Percentiles rank a stretch among this genome's conserved stretches.
phyloP scores from a whole-genome alignment of 148 eudicot species.

The Diospyros kaki region DNA sequence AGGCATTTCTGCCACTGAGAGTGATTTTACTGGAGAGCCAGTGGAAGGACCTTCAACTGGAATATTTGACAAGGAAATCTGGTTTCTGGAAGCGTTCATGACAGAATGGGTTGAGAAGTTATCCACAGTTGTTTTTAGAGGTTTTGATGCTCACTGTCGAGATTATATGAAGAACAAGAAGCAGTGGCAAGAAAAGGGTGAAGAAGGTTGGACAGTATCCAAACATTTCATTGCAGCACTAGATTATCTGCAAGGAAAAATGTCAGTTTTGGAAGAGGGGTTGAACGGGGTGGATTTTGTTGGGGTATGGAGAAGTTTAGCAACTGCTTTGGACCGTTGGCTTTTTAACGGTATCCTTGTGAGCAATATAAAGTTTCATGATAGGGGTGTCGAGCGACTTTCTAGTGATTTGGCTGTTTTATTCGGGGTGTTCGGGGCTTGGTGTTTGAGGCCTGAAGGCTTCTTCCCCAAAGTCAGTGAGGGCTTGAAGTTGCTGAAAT shows the following conservation, averaged over 20 bases:
- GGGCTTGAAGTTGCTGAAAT: slow-evolving; percentile 63
- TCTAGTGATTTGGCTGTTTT: slow-evolving; percentile 61
- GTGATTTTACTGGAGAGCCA: slow-evolving; percentile 13
- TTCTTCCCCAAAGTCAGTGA: slow-evolving; percentile 76
- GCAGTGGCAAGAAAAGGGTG: slow-evolving; percentile 84
- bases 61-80: slow-evolving; percentile 56
- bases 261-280: slow-evolving; percentile 54
- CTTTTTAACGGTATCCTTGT: slow-evolving; percentile 53
- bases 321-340: slow-evolving; percentile 54
- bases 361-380: slow-evolving; percentile 61
- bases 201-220: slow-evolving; percentile 60
- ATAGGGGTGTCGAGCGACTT: slow-evolving; percentile 70
- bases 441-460: slow-evolving; percentile 97
- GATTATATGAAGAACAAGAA: slow-evolving; percentile 74
- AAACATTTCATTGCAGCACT: slow-evolving; percentile 58
- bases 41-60: slow-evolving; percentile 33
- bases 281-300: slow-evolving; percentile 67
- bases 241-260: slow-evolving; percentile 78
- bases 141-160: slow-evolving; percentile 64
- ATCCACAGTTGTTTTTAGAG: slow-evolving; percentile 67
- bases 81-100: slow-evolving; percentile 61
- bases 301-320: slow-evolving; percentile 73
- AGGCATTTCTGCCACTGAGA: slow-evolving; percentile 18
- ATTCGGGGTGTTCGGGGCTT: slow-evolving; percentile 68
- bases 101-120: slow-evolving; percentile 78